Percentiles rank a stretch among this genome's conserved stretches.
phyloP scores from a whole-genome alignment of 306 rosid genomes.

The Notholithocarpus densiflorus region DNA sequence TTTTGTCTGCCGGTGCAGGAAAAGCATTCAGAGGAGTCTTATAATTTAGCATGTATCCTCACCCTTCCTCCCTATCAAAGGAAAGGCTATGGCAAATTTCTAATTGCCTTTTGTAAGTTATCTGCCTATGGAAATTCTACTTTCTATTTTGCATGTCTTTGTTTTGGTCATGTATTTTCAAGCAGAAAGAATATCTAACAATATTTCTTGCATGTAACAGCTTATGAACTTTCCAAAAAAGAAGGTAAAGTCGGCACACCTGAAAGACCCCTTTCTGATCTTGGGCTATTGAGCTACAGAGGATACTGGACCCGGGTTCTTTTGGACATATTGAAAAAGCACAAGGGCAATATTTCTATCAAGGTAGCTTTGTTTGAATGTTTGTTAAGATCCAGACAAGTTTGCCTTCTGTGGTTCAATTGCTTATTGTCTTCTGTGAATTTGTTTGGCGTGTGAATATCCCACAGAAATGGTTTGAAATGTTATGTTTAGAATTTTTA shows the following conservation, averaged over 20 bases:
- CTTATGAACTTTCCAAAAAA: constrained; percentile 96
- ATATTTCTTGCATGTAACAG: constrained; percentile 49
- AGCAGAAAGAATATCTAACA: constrained; percentile 7
- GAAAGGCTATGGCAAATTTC: constrained; percentile 98
- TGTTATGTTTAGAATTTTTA: background rate
- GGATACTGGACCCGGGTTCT: constrained; percentile 99
- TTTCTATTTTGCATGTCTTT: background rate
- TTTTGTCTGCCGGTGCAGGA: constrained; percentile 52
- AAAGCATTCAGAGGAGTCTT: constrained; percentile 98
- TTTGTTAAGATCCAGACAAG: background rate
- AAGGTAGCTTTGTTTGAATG: constrained; percentile 46
- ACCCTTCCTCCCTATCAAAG: constrained; percentile 99
- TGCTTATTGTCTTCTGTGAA: background rate
- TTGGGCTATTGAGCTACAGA: constrained; percentile 92
- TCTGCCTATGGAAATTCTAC: background rate
- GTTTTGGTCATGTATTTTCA: background rate
- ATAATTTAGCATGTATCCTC: constrained; percentile 95
- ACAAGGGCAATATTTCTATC: constrained; percentile 93
- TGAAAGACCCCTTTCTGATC: constrained; percentile 97
- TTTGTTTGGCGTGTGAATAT: background rate
- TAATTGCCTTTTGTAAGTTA: constrained; percentile 92
- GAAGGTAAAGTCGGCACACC: constrained; percentile 99
- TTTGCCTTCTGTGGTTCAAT: background rate
- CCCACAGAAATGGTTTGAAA: background rate
- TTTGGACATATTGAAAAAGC: constrained; percentile 88